A percentile compares a stretch with the other conserved stretches of the same genome.
Conservation (phyloP, 345 rosid genomes). For the Brassica incana region DNA sequence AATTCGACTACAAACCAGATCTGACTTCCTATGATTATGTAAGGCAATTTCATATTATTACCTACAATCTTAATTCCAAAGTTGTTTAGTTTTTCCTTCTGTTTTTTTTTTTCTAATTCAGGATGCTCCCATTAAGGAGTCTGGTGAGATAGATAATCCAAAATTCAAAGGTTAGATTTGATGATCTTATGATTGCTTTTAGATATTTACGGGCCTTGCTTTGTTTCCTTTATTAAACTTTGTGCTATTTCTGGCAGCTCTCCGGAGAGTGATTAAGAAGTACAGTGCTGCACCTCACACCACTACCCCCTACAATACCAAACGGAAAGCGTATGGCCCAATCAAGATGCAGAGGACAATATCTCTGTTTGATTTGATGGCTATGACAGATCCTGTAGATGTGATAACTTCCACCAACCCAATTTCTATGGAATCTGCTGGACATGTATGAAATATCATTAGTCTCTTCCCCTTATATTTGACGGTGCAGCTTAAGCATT, state of each 20-base stretch:
- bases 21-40: slow-evolving; percentile 97
- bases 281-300: slow-evolving; percentile 52
- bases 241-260: slow-evolving; percentile 49
- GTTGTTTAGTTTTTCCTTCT: too few species aligned
- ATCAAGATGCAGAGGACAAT: slow-evolving; percentile 60
- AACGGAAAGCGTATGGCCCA: slow-evolving; percentile 59
- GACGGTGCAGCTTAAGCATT: not conserved
- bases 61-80: too few species aligned
- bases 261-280: slow-evolving; percentile 59
- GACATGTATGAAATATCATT: slow-evolving; percentile 49
- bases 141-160: slow-evolving; percentile 76
- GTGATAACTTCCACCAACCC: slow-evolving; percentile 57
- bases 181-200: slow-evolving; percentile 20
- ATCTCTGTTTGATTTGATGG: slow-evolving; percentile 54
- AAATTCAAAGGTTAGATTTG: slow-evolving; percentile 64
- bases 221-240: not conserved
- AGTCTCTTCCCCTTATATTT: not conserved
- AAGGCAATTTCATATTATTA: slow-evolving; percentile 15
- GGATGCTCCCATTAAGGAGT: slow-evolving; percentile 96
- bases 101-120: slow-evolving; percentile 30
- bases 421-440: slow-evolving; percentile 73
- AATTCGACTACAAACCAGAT: slow-evolving; percentile 82
- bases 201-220: not conserved
- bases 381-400: slow-evolving; percentile 44
- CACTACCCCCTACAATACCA: slow-evolving; percentile 46